A percentile compares a stretch with the other conserved stretches of the same genome.
Conservation (phyloP, 2,329 filamentous ascomycete species). For the Fusarium oligoseptatum region DNA sequence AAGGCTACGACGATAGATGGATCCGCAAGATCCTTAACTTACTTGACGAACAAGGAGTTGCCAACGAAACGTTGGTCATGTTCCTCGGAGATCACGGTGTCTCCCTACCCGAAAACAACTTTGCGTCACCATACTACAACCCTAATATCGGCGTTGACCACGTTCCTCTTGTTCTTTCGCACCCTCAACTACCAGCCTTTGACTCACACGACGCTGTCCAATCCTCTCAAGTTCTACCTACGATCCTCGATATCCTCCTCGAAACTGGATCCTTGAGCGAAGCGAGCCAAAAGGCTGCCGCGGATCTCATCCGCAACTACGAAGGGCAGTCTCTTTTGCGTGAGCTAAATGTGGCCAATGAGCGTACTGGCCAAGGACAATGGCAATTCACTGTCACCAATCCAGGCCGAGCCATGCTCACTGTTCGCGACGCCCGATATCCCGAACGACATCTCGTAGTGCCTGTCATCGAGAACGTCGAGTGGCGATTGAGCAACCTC, state of each 20-base stretch:
- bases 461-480: constrained; percentile 50
- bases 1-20: constrained; percentile 51
- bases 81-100: constrained; percentile 52
- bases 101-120: constrained; percentile 50
- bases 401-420: constrained; percentile 51
- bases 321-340: constrained; percentile 52
- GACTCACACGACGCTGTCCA: constrained; percentile 48
- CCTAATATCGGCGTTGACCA: constrained; percentile 49
- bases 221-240: constrained; percentile 50
- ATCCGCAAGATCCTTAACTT: constrained; percentile 48
- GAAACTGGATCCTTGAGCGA: constrained; percentile 48
- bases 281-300: constrained; percentile 34
- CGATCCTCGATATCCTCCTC: constrained; percentile 50
- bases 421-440: constrained; percentile 50
- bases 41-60: constrained; percentile 49
- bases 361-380: constrained; percentile 39
- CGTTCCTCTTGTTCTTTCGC: constrained; percentile 50
- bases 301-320: constrained; percentile 47
- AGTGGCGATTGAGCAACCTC: constrained; percentile 50
- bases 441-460: constrained; percentile 48
- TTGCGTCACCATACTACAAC: constrained; percentile 50
- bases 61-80: constrained; percentile 51
- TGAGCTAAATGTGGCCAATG: constrained; percentile 19
- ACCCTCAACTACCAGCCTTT: constrained; percentile 48
- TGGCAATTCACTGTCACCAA: constrained; percentile 54